Evolutionary conservation across 495 filamentous ascomycete species (phyloP).

Genomic region (Extremus antarcticus): DNA sequence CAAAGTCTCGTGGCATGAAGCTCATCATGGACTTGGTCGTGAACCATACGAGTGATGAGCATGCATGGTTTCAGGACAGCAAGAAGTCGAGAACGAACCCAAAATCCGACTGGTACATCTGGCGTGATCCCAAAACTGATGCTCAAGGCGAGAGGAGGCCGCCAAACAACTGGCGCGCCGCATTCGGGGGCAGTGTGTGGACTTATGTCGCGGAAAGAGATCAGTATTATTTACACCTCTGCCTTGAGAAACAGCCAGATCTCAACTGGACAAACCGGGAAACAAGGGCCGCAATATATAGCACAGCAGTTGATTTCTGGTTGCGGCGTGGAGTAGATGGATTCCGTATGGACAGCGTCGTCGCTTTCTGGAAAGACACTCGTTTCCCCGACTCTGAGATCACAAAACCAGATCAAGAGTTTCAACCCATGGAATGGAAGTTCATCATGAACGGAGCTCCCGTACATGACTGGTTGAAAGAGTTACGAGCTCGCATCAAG

Average conservation of each 20-base stretch:
- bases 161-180: constrained; percentile 27
- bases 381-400: constrained; percentile 26
- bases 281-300: constrained; percentile 22
- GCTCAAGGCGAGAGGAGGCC: constrained; percentile 21
- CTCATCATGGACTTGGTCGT: constrained; percentile 26
- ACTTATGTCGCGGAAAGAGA: constrained; percentile 27
- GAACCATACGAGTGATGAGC: constrained; percentile 26
- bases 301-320: constrained; percentile 27
- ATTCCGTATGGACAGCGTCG: constrained; percentile 31
- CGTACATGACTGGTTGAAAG: constrained; percentile 27
- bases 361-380: constrained; percentile 24
- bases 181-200: constrained; percentile 24
- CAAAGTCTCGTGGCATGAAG: constrained; percentile 19
- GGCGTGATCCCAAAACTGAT: constrained; percentile 26
- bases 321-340: constrained; percentile 28
- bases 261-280: constrained; percentile 30
- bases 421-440: constrained; percentile 17
- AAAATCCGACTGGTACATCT: constrained; percentile 30
- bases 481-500: too few relatives aligned
- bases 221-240: constrained; percentile 33
- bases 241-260: constrained; percentile 27
- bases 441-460: constrained; percentile 28
- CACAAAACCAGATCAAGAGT: constrained; percentile 10
- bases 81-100: constrained; percentile 19
- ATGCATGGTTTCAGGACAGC: constrained; percentile 28